Evolutionary conservation across 768 basidiomycete genomes (phyloP).

Genomic region (Mycena galopus): DNA sequence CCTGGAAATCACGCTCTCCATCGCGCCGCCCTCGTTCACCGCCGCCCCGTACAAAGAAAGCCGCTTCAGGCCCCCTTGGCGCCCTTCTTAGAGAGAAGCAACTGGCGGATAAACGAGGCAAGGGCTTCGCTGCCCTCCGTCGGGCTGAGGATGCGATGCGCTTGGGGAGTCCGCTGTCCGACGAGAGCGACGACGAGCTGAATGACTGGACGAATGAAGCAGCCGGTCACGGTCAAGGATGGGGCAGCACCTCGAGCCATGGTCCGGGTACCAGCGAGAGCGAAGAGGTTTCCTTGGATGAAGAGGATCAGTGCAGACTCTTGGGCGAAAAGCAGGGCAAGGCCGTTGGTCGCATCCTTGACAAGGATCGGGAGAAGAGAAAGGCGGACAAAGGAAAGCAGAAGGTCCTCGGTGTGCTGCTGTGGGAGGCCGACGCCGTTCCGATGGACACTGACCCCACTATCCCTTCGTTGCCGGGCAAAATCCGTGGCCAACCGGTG

Average conservation of each 20-base stretch:
- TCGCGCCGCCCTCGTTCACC: slow-evolving; percentile 18
- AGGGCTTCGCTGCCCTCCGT: slow-evolving; percentile 56
- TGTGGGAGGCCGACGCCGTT: slow-evolving; percentile 42
- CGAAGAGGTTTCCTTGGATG: slow-evolving; percentile 45
- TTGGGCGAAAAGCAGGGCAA: slow-evolving; percentile 58
- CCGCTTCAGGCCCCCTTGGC: slow-evolving; percentile 62
- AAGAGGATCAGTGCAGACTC: slow-evolving; percentile 51
- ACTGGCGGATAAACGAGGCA: slow-evolving; percentile 52
- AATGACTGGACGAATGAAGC: slow-evolving; percentile 53
- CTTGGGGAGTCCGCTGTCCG: slow-evolving; percentile 46
- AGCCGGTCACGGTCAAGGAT: slow-evolving; percentile 43
- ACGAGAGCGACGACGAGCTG: slow-evolving; percentile 48
- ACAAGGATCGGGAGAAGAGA: slow-evolving; percentile 51
- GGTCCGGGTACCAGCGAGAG: slow-evolving; percentile 29
- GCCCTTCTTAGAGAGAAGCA: slow-evolving; percentile 68
- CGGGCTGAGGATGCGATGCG: slow-evolving; percentile 59
- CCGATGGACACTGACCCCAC: slow-evolving; percentile 15
- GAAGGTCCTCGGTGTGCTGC: slow-evolving; percentile 45
- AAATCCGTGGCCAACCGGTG: slow-evolving; percentile 7
- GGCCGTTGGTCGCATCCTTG: slow-evolving; percentile 60
- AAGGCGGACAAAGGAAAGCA: slow-evolving; percentile 41
- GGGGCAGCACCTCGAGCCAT: slow-evolving; percentile 38
- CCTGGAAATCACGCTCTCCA: slow-evolving; percentile 30
- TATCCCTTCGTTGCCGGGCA: slow-evolving; percentile 9
- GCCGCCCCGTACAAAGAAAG: slow-evolving; percentile 39